Percentiles rank a stretch among this genome's conserved stretches.
These are phyloP conservation scores for Choiromyces venosus DNA, from an alignment of 495 filamentous ascomycete genomes.

Conservation along the genomic window DNA sequence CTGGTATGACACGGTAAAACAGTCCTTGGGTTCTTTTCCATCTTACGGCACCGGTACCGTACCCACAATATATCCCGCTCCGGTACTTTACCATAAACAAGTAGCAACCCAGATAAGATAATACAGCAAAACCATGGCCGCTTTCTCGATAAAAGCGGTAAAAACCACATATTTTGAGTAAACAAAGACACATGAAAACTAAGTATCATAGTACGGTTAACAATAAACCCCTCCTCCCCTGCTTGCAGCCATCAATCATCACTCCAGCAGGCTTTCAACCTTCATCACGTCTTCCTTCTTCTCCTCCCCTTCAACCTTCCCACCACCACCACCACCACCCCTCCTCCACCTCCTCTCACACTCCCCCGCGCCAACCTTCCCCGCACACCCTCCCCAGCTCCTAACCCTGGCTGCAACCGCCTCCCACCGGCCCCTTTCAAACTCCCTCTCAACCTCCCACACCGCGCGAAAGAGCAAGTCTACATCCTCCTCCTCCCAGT, in stretches of 20 bases:
- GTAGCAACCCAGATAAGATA: not conserved
- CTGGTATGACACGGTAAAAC: too few species aligned
- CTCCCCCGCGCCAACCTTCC: conserved; percentile 20
- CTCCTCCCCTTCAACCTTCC: not conserved
- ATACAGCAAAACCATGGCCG: not conserved
- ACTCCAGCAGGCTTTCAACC: not conserved
- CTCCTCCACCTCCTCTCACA: conserved; percentile 30
- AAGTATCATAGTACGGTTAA: not conserved
- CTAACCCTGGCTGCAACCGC: conserved; percentile 21
- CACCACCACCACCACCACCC: not conserved
- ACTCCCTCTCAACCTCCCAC: conserved; percentile 24
- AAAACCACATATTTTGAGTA: not conserved
- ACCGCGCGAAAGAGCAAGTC: conserved; percentile 29
- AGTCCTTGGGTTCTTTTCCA: not conserved
- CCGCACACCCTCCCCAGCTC: conserved; percentile 12
- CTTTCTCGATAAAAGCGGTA: not conserved
- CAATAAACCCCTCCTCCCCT: not conserved
- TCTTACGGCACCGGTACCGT: too few species aligned
- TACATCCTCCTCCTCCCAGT: conserved; percentile 33
- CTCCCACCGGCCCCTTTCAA: conserved; percentile 25
- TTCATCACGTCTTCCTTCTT: not conserved
- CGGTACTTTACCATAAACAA: not conserved
- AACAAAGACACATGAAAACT: not conserved
- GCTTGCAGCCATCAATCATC: too few species aligned
- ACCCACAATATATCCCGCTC: not conserved